Evolutionary conservation across 2,329 filamentous ascomycete species (phyloP).

Genomic region (Phyllosticta ampelicida): DNA sequence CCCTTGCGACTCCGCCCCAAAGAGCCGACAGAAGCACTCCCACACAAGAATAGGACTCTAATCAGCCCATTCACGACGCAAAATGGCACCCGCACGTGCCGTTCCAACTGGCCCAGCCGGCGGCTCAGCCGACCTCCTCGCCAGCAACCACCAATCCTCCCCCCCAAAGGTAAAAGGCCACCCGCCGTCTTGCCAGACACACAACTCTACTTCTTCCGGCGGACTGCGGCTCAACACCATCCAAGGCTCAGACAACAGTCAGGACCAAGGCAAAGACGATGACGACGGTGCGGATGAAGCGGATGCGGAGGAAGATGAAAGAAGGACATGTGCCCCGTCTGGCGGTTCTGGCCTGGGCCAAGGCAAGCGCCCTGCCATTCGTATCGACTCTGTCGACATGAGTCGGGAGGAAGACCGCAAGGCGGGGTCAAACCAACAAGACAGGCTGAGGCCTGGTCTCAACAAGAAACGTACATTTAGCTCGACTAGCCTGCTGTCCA

Average conservation of each 20-base stretch:
- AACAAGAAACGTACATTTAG: constrained; percentile 31
- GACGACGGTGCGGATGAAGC: constrained; percentile 16
- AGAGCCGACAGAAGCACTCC: background rate
- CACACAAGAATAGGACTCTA: background rate
- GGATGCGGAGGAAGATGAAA: constrained; percentile 23
- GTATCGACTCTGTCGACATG: constrained; percentile 21
- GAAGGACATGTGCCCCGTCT: constrained; percentile 23
- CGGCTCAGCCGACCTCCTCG: background rate
- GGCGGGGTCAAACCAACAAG: constrained; percentile 10
- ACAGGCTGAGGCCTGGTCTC: constrained; percentile 18
- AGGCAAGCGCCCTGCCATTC: constrained; percentile 27
- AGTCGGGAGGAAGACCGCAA: constrained; percentile 20
- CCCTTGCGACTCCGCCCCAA: background rate
- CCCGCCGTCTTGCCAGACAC: background rate
- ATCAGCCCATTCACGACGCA: background rate
- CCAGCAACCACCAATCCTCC: background rate
- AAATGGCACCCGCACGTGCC: constrained; percentile 4
- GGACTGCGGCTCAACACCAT: background rate
- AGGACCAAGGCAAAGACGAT: constrained; percentile 10
- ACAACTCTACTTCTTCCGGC: background rate
- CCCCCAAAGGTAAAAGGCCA: background rate
- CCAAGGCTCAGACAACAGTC: constrained; percentile 7
- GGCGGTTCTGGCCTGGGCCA: constrained; percentile 23
- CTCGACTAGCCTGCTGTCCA: constrained; percentile 28
- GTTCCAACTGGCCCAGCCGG: background rate